These are phyloP conservation scores for Botryotinia convoluta DNA, from an alignment of 2,329 filamentous ascomycete genomes.

Conservation along the genomic window DNA sequence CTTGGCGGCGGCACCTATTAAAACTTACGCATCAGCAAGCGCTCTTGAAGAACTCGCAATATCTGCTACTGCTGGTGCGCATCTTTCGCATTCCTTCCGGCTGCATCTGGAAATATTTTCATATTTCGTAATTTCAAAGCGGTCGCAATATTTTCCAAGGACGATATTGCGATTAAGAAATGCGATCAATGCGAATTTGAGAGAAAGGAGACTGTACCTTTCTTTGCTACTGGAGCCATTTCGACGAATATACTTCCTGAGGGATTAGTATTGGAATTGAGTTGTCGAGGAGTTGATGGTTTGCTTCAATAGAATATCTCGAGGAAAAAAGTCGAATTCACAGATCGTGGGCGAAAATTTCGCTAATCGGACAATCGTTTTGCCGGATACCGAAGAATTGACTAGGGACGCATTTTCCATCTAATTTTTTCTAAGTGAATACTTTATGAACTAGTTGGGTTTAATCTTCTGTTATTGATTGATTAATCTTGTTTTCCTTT, in stretches of 20 bases:
- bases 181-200: conserved; percentile 18
- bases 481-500: not conserved
- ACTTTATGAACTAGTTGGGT: not conserved
- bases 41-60: conserved; percentile 71
- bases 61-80: conserved; percentile 64
- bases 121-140: conserved; percentile 21
- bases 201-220: conserved; percentile 38
- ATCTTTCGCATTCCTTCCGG: conserved; percentile 28
- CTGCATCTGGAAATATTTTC: conserved; percentile 19
- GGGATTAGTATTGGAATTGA: conserved; percentile 28
- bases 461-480: not conserved
- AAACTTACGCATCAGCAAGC: conserved; percentile 66
- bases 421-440: not conserved
- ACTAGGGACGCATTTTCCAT: not conserved
- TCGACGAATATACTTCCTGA: conserved; percentile 31
- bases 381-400: not conserved
- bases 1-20: conserved; percentile 53
- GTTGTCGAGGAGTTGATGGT: conserved; percentile 24
- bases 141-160: conserved; percentile 25
- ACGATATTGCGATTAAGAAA: conserved; percentile 22
- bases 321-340: conserved; percentile 5
- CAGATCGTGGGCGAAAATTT: conserved; percentile 18
- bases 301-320: conserved; percentile 1
- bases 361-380: conserved; percentile 3
- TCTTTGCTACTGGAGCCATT: conserved; percentile 39